Evolutionary conservation across 306 rosid species (phyloP), one percentile per base, ranked within the genome.

Genomic region (Betula pendula): DNA sequence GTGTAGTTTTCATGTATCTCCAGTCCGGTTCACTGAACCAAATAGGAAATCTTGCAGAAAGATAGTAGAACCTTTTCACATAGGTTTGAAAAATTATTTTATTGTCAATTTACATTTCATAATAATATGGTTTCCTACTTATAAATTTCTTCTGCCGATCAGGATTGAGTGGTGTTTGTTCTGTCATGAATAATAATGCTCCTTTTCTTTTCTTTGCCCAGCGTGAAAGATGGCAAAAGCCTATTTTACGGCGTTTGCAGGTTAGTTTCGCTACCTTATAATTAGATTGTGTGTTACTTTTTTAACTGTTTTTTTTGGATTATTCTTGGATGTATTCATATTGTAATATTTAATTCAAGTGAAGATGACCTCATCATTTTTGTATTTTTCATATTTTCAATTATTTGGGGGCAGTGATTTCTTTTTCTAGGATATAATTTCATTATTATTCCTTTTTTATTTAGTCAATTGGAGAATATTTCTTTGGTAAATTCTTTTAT

Each of bases 151-250:
- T 66, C 5, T 66, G 70, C 47, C 6, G 22, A 7, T 38, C 70
- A 66, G 44, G 27, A 66, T 35, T 24, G 19, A 56, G 31, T 10
- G 20, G 48, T 29, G 20, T 50, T 77, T 44, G n/a, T 66, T 40
- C 72, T 52, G 12, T 58, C 11, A 33, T 45, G 78, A 55, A 4
- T 72, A 31, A 53, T 48, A 20, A 72, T 43, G 45, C 47, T 56
- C 48, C 52, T 79, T 42, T 53, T 60, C 52, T 4, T 14, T 71
- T 56, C 24, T 59, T 63, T 73, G 59, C 29, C 53, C 91, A 87
- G 91, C 91, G 91, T 82, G 85, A 82, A 72, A 77, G 77, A 72
- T 87, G 91, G 91, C 91, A 87, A 78, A 87, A 87, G 81, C 91
- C 91, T 75, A 47, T 87, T 73, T 72, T 87, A 74, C 82, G 89